Percentiles rank a stretch among this genome's conserved stretches.
These are phyloP conservation scores for Nicotiana knightiana DNA, from an alignment of 257 asterid species.

Conservation along the genomic window DNA sequence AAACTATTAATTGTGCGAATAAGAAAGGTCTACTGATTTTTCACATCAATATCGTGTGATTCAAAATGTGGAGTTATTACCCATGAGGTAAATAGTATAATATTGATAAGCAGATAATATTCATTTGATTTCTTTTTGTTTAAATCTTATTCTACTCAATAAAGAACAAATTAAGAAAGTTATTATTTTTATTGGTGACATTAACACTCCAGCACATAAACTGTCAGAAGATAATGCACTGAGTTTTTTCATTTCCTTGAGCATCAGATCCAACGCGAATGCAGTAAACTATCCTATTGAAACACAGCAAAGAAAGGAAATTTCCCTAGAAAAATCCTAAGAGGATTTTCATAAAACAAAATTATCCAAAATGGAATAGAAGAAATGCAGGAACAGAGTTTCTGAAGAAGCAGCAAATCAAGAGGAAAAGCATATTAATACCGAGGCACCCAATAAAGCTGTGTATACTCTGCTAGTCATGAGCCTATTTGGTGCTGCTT, in stretches of 20 bases:
- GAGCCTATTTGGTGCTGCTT: conserved; percentile 94
- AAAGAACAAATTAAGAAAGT: no score
- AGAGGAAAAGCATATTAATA: conserved; percentile 27
- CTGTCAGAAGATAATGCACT: not conserved
- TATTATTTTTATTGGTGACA: not conserved
- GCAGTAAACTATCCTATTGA: not conserved
- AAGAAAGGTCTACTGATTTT: not conserved
- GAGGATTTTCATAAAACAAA: not conserved
- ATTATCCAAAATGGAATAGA: conserved; percentile 9
- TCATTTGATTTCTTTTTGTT: not conserved
- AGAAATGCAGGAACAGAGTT: not conserved
- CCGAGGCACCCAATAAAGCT: conserved; percentile 88
- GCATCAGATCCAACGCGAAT: not conserved
- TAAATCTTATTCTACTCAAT: not conserved
- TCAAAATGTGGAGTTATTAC: not conserved
- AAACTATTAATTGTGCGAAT: not conserved
- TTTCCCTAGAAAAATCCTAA: not conserved
- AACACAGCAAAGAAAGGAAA: not conserved
- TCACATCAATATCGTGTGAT: not conserved
- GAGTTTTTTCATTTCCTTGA: conserved; percentile 3
- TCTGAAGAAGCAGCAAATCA: conserved; percentile 2
- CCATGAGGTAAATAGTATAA: not conserved
- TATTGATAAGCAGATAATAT: not conserved
- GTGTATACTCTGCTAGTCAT: conserved; percentile 74
- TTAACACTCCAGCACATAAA: not conserved